Evolutionary conservation across 1,139 yeast genomes (phyloP).

Genomic region (Pichia cactophila): DNA sequence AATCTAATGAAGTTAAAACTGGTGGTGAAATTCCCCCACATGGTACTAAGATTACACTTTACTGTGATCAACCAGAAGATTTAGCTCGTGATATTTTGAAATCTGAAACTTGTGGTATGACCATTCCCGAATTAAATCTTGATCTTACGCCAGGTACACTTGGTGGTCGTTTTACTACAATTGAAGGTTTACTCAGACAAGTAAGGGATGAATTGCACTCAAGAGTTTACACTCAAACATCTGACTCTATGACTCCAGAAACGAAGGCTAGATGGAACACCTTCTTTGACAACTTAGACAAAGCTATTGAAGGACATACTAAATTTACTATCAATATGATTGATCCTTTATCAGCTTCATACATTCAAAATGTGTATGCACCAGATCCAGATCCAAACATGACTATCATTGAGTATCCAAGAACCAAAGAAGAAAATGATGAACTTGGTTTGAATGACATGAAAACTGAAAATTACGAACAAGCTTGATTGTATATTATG

Average conservation of each 20-base stretch:
- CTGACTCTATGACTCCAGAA: constrained; percentile 83
- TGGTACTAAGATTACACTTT: constrained; percentile 69
- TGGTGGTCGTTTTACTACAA: constrained; percentile 96
- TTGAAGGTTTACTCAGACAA: constrained; percentile 86
- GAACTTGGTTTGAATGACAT: constrained; percentile 87
- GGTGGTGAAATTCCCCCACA: constrained; percentile 92
- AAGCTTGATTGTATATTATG: not conserved
- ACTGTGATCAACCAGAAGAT: constrained; percentile 87
- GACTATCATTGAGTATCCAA: constrained; percentile 81
- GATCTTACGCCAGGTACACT: constrained; percentile 95
- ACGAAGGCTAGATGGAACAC: constrained; percentile 73
- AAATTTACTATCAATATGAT: constrained; percentile 83
- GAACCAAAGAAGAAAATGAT: constrained; percentile 83
- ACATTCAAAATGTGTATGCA: constrained; percentile 94
- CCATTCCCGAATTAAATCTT: constrained; percentile 78
- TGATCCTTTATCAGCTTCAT: constrained; percentile 93
- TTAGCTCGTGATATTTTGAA: constrained; percentile 89
- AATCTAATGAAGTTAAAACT: constrained; percentile 95
- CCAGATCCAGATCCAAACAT: constrained; percentile 97
- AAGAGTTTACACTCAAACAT: constrained; percentile 77
- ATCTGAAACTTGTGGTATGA: constrained; percentile 85
- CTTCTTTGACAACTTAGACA: constrained; percentile 67
- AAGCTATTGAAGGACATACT: constrained; percentile 77
- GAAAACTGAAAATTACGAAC: constrained; percentile 24
- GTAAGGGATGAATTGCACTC: constrained; percentile 83